phyloP scores from a whole-genome alignment of 139 green algal species.

The Dunaliella primolecta region DNA sequence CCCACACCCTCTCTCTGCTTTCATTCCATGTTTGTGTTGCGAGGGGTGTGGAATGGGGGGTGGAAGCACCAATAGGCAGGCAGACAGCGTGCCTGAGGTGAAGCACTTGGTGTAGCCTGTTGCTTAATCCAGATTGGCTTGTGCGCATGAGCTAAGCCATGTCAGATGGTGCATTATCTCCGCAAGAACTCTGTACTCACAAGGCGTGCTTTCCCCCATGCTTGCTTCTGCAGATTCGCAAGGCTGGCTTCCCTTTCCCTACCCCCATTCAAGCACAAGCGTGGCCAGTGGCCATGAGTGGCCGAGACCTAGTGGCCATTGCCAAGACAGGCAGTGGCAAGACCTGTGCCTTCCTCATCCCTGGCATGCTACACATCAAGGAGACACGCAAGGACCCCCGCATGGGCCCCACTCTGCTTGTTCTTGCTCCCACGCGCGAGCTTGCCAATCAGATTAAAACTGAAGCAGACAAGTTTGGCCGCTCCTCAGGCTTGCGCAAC shows the following conservation, averaged over 20 bases:
- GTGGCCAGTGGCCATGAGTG: constrained; percentile 78
- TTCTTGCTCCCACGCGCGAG: constrained; percentile 92
- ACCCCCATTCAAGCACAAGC: constrained; percentile 85
- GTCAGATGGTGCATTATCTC: too few relatives aligned
- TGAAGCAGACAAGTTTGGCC: constrained; percentile 92
- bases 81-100: too few relatives aligned
- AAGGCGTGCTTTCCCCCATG: not conserved
- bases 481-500: constrained; percentile 68
- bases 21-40: too few relatives aligned
- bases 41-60: too few relatives aligned
- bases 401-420: constrained; percentile 71
- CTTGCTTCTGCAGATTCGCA: constrained; percentile 47
- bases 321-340: constrained; percentile 88
- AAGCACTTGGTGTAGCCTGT: too few relatives aligned
- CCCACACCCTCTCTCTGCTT: too few relatives aligned
- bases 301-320: constrained; percentile 81
- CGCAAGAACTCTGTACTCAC: too few relatives aligned
- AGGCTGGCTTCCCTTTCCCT: constrained; percentile 73
- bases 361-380: constrained; percentile 80
- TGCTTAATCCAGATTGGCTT: not conserved
- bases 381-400: constrained; percentile 58
- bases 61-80: too few relatives aligned
- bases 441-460: constrained; percentile 91
- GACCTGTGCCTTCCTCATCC: constrained; percentile 82
- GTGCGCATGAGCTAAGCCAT: too few relatives aligned